Evolutionary conservation across 768 basidiomycete species (phyloP).

Genomic region (Fomitopsis serialis): DNA sequence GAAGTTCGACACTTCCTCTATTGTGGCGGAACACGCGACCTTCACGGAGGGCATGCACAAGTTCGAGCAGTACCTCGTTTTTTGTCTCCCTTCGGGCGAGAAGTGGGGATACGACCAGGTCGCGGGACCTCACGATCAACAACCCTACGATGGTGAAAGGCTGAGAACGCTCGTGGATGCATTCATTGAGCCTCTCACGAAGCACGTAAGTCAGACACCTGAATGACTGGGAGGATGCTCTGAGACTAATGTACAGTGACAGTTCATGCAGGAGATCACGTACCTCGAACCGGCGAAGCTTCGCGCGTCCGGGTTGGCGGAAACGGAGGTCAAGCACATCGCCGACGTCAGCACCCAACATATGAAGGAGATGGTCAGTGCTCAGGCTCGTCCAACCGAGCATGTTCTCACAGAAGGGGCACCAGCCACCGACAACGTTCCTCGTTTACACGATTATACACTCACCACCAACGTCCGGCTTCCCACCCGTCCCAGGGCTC

Average conservation of each 20-base stretch:
- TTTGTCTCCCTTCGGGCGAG: conserved; percentile 4
- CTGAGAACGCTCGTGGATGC: conserved; percentile 4
- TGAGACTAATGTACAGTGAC: background rate
- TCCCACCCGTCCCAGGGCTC: conserved; percentile 10
- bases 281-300: conserved; percentile 11
- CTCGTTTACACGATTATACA: conserved; percentile 6
- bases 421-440: conserved; percentile 8
- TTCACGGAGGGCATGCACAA: conserved; percentile 3
- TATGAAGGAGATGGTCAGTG: no score
- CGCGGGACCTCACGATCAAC: conserved; percentile 3
- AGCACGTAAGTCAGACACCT: conserved; percentile 6
- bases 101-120: conserved; percentile 9
- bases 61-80: conserved; percentile 7
- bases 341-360: no score
- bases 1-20: no score
- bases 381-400: background rate
- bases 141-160: background rate
- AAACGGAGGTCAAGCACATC: conserved; percentile 9
- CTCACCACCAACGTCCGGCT: conserved; percentile 7
- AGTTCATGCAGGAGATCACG: conserved; percentile 11
- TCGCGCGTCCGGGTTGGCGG: conserved; percentile 8
- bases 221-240: background rate
- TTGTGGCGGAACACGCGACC: conserved; percentile 4
- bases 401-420: no score
- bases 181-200: conserved; percentile 4